phyloP scores from a whole-genome alignment of 352 stramenopile species.

The Pythium aphanidermatum region DNA sequence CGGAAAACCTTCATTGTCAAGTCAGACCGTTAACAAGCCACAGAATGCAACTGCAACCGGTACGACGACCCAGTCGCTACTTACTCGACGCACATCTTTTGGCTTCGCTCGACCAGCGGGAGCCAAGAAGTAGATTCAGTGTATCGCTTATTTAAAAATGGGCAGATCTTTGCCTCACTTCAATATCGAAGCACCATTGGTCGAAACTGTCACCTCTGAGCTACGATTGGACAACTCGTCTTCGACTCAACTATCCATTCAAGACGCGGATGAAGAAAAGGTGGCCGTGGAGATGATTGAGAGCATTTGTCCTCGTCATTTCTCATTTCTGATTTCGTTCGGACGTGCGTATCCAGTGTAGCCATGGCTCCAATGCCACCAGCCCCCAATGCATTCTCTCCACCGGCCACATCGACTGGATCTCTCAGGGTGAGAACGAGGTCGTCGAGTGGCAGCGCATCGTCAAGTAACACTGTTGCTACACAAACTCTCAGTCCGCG shows the following conservation, averaged over 20 bases:
- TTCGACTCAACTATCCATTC: no score
- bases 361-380: constrained; percentile 9
- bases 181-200: not conserved
- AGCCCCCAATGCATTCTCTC: constrained; percentile 1
- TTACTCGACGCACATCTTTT: constrained; percentile 24
- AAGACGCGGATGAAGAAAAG: no score
- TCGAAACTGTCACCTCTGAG: not conserved
- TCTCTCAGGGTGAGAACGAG: constrained; percentile 1
- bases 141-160: no score
- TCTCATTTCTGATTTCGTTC: no score
- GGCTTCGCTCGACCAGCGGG: constrained; percentile 24
- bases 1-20: no score
- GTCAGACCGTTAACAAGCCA: not conserved
- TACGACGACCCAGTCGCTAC: not conserved
- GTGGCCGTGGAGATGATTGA: no score
- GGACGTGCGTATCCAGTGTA: no score
- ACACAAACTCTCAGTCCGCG: constrained; percentile 2
- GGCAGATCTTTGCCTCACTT: no score
- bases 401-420: not conserved
- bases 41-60: not conserved
- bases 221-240: no score
- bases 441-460: not conserved
- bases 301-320: no score
- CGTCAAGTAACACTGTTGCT: no score
- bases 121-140: constrained; percentile 17